Conservation (phyloP, 805 yeast species). For the Pichia cabralensis region DNA sequence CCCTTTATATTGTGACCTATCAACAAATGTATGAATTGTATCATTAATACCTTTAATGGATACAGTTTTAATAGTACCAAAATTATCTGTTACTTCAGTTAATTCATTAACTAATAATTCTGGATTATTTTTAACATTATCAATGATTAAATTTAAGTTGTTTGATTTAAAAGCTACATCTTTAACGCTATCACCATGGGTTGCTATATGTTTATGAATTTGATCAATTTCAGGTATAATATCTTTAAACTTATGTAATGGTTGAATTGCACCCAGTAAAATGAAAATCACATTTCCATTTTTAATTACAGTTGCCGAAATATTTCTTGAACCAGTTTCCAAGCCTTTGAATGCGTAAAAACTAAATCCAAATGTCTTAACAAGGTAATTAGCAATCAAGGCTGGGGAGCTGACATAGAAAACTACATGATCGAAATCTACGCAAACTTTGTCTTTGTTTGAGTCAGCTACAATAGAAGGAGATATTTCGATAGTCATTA, state of each 20-base stretch:
- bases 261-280: conserved; percentile 31
- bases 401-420: conserved; percentile 70
- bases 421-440: conserved; percentile 55
- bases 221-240: conserved; percentile 18
- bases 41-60: conserved; percentile 48
- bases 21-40: conserved; percentile 58
- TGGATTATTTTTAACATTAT: not conserved
- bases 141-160: conserved; percentile 25
- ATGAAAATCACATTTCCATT: conserved; percentile 47
- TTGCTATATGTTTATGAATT: conserved; percentile 36
- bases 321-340: conserved; percentile 51
- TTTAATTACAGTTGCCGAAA: conserved; percentile 49
- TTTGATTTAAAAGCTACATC: conserved; percentile 62
- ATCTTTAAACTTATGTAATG: conserved; percentile 10
- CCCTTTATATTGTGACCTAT: conserved; percentile 24
- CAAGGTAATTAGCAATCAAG: conserved; percentile 46
- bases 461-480: too few relatives aligned
- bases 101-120: conserved; percentile 28
- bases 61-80: conserved; percentile 47
- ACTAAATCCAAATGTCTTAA: conserved; percentile 50
- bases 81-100: conserved; percentile 27
- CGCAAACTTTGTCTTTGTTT: too few relatives aligned
- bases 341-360: conserved; percentile 56
- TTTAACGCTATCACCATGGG: conserved; percentile 75
- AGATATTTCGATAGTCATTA: conserved; percentile 4